A percentile compares a stretch with the other conserved stretches of the same genome.
Conservation (phyloP, 2,329 filamentous ascomycete species). For the Cercospora sp. region DNA sequence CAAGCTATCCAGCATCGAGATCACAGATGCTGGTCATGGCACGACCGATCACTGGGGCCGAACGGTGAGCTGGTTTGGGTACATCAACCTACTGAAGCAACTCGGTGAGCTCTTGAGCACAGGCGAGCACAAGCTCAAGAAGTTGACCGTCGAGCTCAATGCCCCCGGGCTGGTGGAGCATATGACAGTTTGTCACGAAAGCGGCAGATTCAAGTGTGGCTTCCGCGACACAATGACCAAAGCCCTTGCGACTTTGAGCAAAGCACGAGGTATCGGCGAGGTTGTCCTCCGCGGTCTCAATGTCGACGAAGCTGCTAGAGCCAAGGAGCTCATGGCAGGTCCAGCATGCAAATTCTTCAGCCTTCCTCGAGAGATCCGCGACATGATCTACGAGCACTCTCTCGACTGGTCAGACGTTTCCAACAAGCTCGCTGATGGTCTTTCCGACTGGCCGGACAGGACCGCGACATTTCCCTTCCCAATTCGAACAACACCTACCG, state of each 20-base stretch:
- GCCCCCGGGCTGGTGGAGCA: slow-evolving; percentile 30
- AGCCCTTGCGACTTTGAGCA: slow-evolving; percentile 20
- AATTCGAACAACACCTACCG: slow-evolving; percentile 33
- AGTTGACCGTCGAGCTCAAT: slow-evolving; percentile 33
- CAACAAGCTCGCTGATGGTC: slow-evolving; percentile 18
- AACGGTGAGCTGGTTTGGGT: slow-evolving; percentile 31
- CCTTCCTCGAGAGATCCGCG: slow-evolving; percentile 34
- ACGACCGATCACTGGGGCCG: slow-evolving; percentile 55
- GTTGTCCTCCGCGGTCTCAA: slow-evolving; percentile 33
- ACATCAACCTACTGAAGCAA: slow-evolving; percentile 31
- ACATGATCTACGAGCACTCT: slow-evolving; percentile 34
- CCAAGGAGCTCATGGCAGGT: slow-evolving; percentile 31
- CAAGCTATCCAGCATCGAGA: slow-evolving; percentile 56
- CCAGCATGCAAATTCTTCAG: slow-evolving; percentile 25
- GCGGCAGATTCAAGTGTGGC: slow-evolving; percentile 27
- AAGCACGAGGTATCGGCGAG: slow-evolving; percentile 28
- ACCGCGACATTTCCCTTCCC: slow-evolving; percentile 15
- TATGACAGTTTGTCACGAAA: slow-evolving; percentile 30
- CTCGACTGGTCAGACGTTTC: slow-evolving; percentile 31
- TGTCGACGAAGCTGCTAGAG: slow-evolving; percentile 25
- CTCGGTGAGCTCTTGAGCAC: slow-evolving; percentile 29
- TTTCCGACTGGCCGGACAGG: slow-evolving; percentile 26
- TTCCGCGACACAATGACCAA: slow-evolving; percentile 33
- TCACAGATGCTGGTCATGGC: slow-evolving; percentile 80
- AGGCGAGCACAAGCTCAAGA: slow-evolving; percentile 34